Evolutionary conservation across 75 land plant species (phyloP), one percentile per base, ranked within the genome.

Genomic region (Cryptomeria japonica): DNA sequence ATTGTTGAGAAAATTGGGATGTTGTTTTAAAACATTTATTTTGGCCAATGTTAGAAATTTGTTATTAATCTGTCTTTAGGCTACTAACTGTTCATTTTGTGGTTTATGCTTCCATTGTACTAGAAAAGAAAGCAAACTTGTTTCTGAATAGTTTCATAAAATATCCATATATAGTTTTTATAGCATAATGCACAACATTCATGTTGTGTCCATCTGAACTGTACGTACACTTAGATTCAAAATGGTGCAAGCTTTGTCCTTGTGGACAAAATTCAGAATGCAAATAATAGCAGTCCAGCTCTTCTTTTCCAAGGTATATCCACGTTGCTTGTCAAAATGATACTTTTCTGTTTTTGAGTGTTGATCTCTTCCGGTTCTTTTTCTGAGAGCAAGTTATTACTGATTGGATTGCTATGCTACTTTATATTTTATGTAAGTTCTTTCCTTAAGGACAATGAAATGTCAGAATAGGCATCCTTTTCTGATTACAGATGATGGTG

Each of bases 401-500:
- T 79, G 38, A 79, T 79, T 41, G 25, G 82, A 79, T 22, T 6
- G 37, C 10, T 79, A 38, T 39, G 1, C 28, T 39, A 34, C 19
- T 6, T 78, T 78, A 38, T 37, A 37, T 79, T 22, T 39, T 39
- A 39, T 39, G 39, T 39, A 79, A 39, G 46, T 7, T 39, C 28
- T 38, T 79, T 39, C 28, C 25, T 79, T 41, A 39, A 39, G 46
- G 28, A 79, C 44, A 79, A 79, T 19, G 25, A 79, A 79, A 39
- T 79, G 22, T 79, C 28, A 79, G 25, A 79, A 34, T 64, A 79
- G 39, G 3, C 39, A 41, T 39, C 8, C 25, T 79, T 16, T 41
- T 41, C 87, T 75, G 31, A 18, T 88, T 91, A 16, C 93, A 96
- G 97, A 96, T 89, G 84, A 96, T 90, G 97, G 97, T 44, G 97